Evolutionary conservation across 306 rosid genomes (phyloP), one percentile per base, ranked within the genome.

Genomic region (Prunus kanzakura): DNA sequence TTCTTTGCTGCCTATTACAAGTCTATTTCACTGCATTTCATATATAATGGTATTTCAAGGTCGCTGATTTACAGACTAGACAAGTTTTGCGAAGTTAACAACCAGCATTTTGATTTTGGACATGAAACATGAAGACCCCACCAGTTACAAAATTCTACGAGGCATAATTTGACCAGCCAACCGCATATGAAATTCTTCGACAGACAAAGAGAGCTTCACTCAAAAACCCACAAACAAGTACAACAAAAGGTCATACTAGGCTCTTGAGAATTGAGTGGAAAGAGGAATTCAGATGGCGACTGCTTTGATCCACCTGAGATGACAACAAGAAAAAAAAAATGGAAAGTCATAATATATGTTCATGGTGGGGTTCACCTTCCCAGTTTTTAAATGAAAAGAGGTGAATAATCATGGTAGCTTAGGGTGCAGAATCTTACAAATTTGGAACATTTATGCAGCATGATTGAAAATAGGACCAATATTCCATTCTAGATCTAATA

Each of bases 101-200:
- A 3, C 29, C 12, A 14, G 63, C 4, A 47, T 27, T 71, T 54
- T n/a, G 64, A 67, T 12, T 30, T 38, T 11, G 29, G 38, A 60
- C 18, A 25, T 19, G 1, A 13, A 83, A 82, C 89, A 81, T 29
- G 68, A 83, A 76, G 76, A 78, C 81, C 88, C 91, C 86, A 77
- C 88, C 60, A 75, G 14, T 30, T 41, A 56, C 20, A 70, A 70
- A 81, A 67, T 77, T 81, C 82, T 49, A 67, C 0, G 50, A 54
- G 29, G 83, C 77, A 79, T 83, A 82, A 81, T 81, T 78, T 85
- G 89, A 74, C 85, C 72, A 35, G 64, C 82, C 72, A 75, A 74
- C 78, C 29, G 4, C 18, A 23, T 35, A 68, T 50, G 74, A 67
- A 71, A 71, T 64, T 74, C 65, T 72, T 72, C 29, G 10, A 3